Evolutionary conservation across 1,284 basidiomycete genomes (phyloP), one percentile per base, ranked within the genome.

Genomic region (Pseudozyma hubeiensis): DNA sequence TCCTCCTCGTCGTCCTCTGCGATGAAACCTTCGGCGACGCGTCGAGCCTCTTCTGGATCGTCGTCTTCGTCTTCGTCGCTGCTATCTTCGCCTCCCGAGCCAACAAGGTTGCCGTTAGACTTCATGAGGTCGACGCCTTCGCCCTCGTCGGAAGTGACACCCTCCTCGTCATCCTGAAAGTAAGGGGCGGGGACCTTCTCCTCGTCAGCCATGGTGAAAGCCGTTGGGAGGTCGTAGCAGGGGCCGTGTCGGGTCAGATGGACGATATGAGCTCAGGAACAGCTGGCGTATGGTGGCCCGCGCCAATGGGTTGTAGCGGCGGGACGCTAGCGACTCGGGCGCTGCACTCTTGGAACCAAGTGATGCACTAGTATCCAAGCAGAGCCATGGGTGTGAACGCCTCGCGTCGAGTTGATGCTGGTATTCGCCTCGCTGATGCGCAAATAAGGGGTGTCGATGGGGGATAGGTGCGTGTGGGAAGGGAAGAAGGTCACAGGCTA

Each of bases 1-100:
- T 79, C 80, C 30, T 80, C 81, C 43, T 80, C 82, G 52, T 83
- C 81, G 17, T 84, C 81, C 44, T 84, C 82, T 17, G 76, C 82
- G 54, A 84, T 84, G 68, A 84, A 84, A 13, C 82, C 82, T 44
- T 82, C 79, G 7, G 81, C 81, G 31, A 84, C 62, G 31, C 81
- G 74, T 24, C 79, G 68, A 16, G 80, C 80, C 53, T 84, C 82
- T 64, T 84, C 82, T 16, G 81, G 81, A 48, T 83, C 81, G 35
- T 83, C 82, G 1, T 83, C 82, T 43, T 82, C 80, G 7, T 84
- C 82, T 37, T 82, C 81, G 39, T 82, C 80, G 35, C 68, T 71
- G 62, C 68, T 74, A 49, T 79, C 77, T n/a, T 74, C 75, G 16
- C 61, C 79, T 53, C 77, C 79, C 8, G 72, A 65, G 37, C 81